Percentiles rank a stretch among this genome's conserved stretches.
Evolutionary conservation across 148 eudicot species (phyloP).

Genomic region (Silene conica): DNA sequence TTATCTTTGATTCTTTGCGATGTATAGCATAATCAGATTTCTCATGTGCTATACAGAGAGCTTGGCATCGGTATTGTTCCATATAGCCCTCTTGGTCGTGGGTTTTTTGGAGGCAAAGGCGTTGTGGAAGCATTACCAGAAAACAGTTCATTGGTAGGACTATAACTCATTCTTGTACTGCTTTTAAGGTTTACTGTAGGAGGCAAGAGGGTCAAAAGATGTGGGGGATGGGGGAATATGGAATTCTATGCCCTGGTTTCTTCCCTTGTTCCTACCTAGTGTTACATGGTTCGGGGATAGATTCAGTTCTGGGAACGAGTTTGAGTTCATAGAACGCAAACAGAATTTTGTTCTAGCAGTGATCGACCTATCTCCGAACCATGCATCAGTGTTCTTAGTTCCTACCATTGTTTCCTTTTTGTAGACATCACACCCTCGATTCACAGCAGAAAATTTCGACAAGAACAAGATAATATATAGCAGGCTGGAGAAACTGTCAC

Average conservation of each 20-base stretch:
- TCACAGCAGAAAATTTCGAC: conserved; percentile 50
- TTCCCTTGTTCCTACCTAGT: not conserved
- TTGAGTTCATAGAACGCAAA: too few species aligned
- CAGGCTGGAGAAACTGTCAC: conserved; percentile 46
- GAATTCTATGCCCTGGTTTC: not conserved
- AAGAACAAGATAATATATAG: conserved; percentile 58
- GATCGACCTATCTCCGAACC: too few species aligned
- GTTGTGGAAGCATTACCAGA: conserved; percentile 49
- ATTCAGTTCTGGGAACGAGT: not conserved
- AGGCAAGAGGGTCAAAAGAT: not conserved
- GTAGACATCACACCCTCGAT: conserved; percentile 55
- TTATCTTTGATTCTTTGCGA: not conserved
- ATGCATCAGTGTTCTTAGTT: not conserved
- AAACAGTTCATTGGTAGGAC: conserved; percentile 51
- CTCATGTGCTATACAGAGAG: conserved; percentile 38
- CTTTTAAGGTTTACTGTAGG: conserved; percentile 8
- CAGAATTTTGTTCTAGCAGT: too few species aligned
- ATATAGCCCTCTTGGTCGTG: conserved; percentile 71
- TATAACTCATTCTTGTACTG: not conserved
- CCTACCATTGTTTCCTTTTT: not conserved
- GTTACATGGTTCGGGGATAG: too few species aligned
- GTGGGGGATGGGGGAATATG: not conserved
- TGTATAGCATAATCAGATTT: not conserved
- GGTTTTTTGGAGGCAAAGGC: conserved; percentile 75
- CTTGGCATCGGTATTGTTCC: conserved; percentile 83